Conservation (phyloP, 495 filamentous ascomycete genomes). For the Usnea hakonensis region DNA sequence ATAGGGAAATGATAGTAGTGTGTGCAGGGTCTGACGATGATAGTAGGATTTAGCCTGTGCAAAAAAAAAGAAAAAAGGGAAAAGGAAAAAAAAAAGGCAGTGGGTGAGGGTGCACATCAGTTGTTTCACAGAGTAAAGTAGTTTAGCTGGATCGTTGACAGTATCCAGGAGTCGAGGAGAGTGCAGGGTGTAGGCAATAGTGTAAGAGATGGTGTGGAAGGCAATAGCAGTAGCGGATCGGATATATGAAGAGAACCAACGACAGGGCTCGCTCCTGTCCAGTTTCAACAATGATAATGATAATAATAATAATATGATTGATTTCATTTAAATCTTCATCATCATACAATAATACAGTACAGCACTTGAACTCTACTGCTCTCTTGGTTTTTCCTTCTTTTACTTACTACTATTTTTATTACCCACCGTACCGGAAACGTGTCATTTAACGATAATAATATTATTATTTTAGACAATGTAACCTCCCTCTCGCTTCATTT, state of each 20-base stretch:
- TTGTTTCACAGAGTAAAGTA: constrained; percentile 8
- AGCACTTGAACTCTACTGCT: no score
- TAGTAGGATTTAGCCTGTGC: no score
- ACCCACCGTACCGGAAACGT: neutral
- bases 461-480: neutral
- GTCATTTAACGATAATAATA: neutral
- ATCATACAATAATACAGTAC: no score
- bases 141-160: neutral
- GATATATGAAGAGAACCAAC: constrained; percentile 18
- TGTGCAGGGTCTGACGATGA: constrained; percentile 7
- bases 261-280: constrained; percentile 10
- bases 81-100: neutral
- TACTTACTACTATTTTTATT: neutral
- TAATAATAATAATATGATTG: neutral
- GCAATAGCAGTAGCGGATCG: constrained; percentile 12
- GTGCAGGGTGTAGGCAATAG: neutral
- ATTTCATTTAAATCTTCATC: no score
- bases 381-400: no score
- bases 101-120: neutral
- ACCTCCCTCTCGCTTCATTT: constrained; percentile 4
- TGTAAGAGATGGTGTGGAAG: neutral
- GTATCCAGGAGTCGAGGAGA: neutral
- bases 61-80: no score
- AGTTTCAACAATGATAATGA: neutral
- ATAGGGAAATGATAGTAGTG: neutral